These are phyloP conservation scores for Yamadazyma songkhlaensis DNA, from an alignment of 1,139 yeast species.

Conservation along the genomic window DNA sequence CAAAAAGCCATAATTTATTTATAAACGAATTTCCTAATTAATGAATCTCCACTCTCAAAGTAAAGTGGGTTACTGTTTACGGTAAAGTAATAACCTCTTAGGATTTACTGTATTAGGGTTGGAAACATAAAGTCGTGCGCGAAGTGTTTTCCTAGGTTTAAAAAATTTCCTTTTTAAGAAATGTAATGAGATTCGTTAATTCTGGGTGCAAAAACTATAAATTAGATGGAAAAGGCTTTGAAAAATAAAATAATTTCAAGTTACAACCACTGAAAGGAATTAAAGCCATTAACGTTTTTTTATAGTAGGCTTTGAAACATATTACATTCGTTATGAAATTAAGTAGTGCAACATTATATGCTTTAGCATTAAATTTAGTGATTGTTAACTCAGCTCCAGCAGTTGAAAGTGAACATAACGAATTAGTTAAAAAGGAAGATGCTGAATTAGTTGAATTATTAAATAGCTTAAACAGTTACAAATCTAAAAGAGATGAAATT, in stretches of 20 bases:
- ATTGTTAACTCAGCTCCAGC: slow-evolving; percentile 31
- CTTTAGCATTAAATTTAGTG: slow-evolving; percentile 26
- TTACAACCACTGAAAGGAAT: too few relatives aligned
- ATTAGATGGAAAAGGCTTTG: background rate
- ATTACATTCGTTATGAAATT: slow-evolving; percentile 22
- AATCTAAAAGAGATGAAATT: slow-evolving; percentile 31
- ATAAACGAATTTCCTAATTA: background rate
- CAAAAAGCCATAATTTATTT: background rate
- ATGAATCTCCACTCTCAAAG: background rate
- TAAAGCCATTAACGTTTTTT: too few relatives aligned
- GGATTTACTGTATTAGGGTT: too few relatives aligned
- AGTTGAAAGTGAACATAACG: slow-evolving; percentile 7
- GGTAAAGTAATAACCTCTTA: too few relatives aligned
- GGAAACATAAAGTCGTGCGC: slow-evolving; percentile 3
- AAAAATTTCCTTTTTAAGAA: slow-evolving; percentile 11
- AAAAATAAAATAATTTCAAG: background rate
- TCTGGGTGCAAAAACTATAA: slow-evolving; percentile 7
- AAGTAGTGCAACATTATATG: slow-evolving; percentile 25
- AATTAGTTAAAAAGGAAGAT: slow-evolving; percentile 10
- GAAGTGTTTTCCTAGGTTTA: slow-evolving; percentile 1
- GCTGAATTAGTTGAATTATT: slow-evolving; percentile 21
- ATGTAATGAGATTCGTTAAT: slow-evolving; percentile 8
- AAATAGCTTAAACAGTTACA: slow-evolving; percentile 19
- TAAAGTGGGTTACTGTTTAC: too few relatives aligned
- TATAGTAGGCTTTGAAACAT: background rate